Base-by-base conservation (phyloP, 805 yeast genomes). In the Starmera pachycereana region DNA sequence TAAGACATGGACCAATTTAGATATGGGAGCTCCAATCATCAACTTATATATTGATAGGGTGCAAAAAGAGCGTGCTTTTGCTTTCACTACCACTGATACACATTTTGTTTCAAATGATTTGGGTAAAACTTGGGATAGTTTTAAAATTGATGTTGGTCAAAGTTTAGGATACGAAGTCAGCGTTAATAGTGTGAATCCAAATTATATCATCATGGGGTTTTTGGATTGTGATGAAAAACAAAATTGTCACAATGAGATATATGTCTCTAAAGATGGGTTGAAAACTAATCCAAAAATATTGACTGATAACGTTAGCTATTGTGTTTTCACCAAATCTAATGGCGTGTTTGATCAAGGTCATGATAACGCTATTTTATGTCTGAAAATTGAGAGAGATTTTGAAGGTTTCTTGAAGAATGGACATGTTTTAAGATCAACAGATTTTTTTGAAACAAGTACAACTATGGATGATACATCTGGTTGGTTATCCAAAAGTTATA, bases 261-360 rank as follows among this genome's bases (percentile, higher is more conserved):
- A 52, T 47, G 67, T 66, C 50, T 69, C 81, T 6, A 54, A 45
- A 1, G 75, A 75, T 52, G 71, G 69, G 10, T 64, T 76, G 52
- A 57, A 61, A n/a, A 30, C 52, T 34, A 44, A 67, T 9, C 57
- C 56, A 14, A 44, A 51, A 5, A 35, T 44, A 27, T 22, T 62
- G 38, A 40, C 46, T 10, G 46, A 54, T 19, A 52, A 44, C 4
- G 39, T 46, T 1, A 44, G 57, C 19, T 65, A 65, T 14, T 63
- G 68, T 44, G 37, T 54, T 14, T 53, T 66, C 37, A 46, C 58
- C 18, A 46, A 50, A 4, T 53, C 60, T 5, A 54, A 50, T 36
- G 47, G 49, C 12, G 44, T 46, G 6, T 48, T 51, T 32, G 52
- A 44, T 6, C 37, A 36, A 13, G 56, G 57, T 8, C 60, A 57